A percentile compares a stretch with the other conserved stretches of the same genome.
These are phyloP conservation scores for Cryomyces minteri DNA, from an alignment of 495 filamentous ascomycete genomes.

Conservation along the genomic window DNA sequence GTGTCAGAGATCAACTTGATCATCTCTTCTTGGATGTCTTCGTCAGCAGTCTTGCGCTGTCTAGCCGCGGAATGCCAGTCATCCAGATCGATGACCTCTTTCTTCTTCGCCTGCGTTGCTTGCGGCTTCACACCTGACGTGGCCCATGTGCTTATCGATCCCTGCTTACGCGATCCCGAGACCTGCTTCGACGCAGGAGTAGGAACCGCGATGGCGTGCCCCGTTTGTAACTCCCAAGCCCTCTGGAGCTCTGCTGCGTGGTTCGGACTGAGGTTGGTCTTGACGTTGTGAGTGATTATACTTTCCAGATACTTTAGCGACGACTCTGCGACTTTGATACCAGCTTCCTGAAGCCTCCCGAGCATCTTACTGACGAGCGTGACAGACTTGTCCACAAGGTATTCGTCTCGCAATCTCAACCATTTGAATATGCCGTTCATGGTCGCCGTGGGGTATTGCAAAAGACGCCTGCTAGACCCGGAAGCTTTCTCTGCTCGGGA, in stretches of 20 bases:
- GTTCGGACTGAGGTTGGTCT: constrained; percentile 52
- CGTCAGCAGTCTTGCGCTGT: background rate
- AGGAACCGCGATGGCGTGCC: constrained; percentile 25
- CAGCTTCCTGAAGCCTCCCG: constrained; percentile 46
- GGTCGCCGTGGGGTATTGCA: constrained; percentile 41
- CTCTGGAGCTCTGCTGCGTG: constrained; percentile 70
- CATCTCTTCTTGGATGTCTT: background rate
- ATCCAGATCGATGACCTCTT: background rate
- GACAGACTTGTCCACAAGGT: constrained; percentile 57
- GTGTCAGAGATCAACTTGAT: constrained; percentile 2
- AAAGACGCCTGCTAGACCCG: constrained; percentile 25
- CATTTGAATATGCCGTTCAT: constrained; percentile 58
- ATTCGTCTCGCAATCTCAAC: constrained; percentile 69
- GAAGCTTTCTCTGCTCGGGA: background rate
- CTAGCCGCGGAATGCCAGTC: background rate
- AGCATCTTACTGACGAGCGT: constrained; percentile 53
- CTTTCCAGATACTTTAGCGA: constrained; percentile 42
- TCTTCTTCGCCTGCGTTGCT: background rate
- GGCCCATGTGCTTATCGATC: background rate
- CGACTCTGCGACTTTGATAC: constrained; percentile 43
- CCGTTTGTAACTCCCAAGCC: constrained; percentile 60
- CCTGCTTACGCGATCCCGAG: constrained; percentile 17
- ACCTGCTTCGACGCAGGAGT: constrained; percentile 15
- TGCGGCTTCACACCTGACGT: background rate
- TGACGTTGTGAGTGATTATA: constrained; percentile 35